Percentiles rank a stretch among this genome's conserved stretches.
These are phyloP conservation scores for Coemansia furcata DNA, from an alignment of 192 early-diverging fungal species.

Conservation along the genomic window DNA sequence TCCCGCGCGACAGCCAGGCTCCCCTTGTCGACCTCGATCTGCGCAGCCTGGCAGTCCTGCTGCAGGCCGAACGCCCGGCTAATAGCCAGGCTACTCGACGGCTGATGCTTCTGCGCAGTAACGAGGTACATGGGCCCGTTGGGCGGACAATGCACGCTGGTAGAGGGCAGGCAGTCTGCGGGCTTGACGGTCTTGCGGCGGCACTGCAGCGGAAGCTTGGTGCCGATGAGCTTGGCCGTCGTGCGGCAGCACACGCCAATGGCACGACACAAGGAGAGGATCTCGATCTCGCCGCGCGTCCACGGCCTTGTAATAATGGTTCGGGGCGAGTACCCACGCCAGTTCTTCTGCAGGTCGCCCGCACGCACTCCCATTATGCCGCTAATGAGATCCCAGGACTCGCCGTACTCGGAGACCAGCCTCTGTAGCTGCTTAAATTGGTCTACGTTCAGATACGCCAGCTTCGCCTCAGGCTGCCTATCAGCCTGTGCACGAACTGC, in stretches of 20 bases:
- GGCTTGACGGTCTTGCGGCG: slow-evolving; percentile 36
- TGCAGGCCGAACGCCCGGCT: neutral
- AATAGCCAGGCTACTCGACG: slow-evolving; percentile 2
- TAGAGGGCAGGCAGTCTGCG: neutral
- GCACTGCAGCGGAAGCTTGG: slow-evolving; percentile 46
- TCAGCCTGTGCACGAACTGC: no score
- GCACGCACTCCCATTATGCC: slow-evolving; percentile 21
- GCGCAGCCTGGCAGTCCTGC: neutral
- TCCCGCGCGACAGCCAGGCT: slow-evolving; percentile 1
- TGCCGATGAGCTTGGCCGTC: slow-evolving; percentile 38
- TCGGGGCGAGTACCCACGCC: slow-evolving; percentile 26
- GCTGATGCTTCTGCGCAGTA: neutral
- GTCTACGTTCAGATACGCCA: slow-evolving; percentile 30
- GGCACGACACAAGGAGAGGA: slow-evolving; percentile 23
- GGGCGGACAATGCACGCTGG: neutral
- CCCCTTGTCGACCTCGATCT: slow-evolving; percentile 5
- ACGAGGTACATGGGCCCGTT: slow-evolving; percentile 4
- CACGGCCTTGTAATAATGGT: slow-evolving; percentile 30
- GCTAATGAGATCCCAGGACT: slow-evolving; percentile 32
- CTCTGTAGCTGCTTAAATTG: slow-evolving; percentile 34
- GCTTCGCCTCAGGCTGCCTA: neutral
- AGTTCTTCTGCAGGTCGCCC: slow-evolving; percentile 32
- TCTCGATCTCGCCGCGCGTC: slow-evolving; percentile 28
- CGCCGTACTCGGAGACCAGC: slow-evolving; percentile 29
- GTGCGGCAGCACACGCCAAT: slow-evolving; percentile 28